Base-by-base conservation (phyloP, 2,329 filamentous ascomycete species). In the Harringtonia lauricola region DNA sequence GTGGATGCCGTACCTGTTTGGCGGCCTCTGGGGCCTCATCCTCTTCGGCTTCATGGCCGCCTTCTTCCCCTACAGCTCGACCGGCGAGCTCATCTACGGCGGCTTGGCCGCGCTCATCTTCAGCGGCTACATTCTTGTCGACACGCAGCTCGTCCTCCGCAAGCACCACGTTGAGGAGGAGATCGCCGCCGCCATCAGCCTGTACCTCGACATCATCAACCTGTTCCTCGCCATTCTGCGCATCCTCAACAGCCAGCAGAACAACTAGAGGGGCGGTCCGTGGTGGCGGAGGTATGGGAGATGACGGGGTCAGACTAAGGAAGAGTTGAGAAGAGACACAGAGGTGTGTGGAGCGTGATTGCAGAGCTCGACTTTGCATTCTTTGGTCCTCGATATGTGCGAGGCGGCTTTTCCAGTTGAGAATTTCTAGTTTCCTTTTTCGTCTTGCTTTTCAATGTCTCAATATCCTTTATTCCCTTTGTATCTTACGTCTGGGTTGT, bases 131-230 rank as follows among this genome's bases (percentile, higher is more conserved):
- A 94, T 98, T 49, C 73, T 98, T 38, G 86, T 96, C 38, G 92
- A 98, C 60, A 98, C 92, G 0, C 92, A 98, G 71, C 68, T 98
- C 55, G 79, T 98, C 49, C 83, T 98, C 77, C 79, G 89, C 57
- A 86, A 95, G 64, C 92, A 95, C 66, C 90, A 96, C 58, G 87
- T 95, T 42, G 92, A 98, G 67, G 90, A 95, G 74, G 89, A 95
- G 71, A 95, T 96, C 60, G 88, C 89, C 8, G 90, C 90, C 40
- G 82, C 86, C 10, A 95, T 98, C 63, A 92, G 86, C 59, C 74
- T 98, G 39, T 98, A 98, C 62, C 75, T 98, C 40, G 90, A 96
- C 62, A 81, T 96, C 51, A 86, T 96, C 70, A 98, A 98, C 74
- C 65, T 98, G 53, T 98, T 98, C 78, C 72, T 98, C 53, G 83